phyloP scores from a whole-genome alignment of 1,284 basidiomycete genomes.

The Rhodotorula sp. region DNA sequence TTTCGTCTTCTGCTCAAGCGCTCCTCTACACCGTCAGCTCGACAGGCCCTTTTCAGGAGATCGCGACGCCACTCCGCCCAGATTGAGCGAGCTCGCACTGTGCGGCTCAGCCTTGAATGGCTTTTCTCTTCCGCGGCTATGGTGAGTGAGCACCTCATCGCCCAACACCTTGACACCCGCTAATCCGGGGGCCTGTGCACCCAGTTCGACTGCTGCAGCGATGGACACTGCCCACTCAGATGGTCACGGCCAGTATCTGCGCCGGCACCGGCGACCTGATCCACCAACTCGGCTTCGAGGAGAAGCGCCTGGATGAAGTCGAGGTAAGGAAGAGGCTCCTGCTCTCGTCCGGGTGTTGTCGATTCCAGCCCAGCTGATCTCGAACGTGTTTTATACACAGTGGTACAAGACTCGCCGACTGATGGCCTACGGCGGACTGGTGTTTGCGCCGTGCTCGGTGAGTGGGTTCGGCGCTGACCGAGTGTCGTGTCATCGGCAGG shows the following conservation, averaged over 20 bases:
- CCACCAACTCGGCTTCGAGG: conserved; percentile 27
- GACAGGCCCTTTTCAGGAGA: conserved; percentile 2
- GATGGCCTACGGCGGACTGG: conserved; percentile 35
- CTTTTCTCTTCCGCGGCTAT: conserved; percentile 30
- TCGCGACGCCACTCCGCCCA: conserved; percentile 1
- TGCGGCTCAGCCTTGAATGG: conserved; percentile 14
- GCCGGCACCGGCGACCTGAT: conserved; percentile 28
- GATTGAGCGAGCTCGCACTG: neutral
- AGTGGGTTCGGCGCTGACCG: neutral
- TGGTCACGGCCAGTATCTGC: conserved; percentile 35
- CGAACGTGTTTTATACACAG: conserved; percentile 6
- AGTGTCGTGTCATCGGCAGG: neutral
- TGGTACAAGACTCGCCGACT: conserved; percentile 38
- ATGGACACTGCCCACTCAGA: conserved; percentile 41
- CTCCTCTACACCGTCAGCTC: neutral
- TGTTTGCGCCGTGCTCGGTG: conserved; percentile 39
- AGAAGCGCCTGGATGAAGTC: conserved; percentile 16
- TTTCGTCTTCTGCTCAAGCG: too few relatives aligned
- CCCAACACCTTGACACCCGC: neutral
- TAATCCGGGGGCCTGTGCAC: neutral
- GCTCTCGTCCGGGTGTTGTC: neutral
- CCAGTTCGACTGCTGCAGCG: conserved; percentile 29
- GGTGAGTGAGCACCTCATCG: conserved; percentile 9
- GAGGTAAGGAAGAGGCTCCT: conserved; percentile 17
- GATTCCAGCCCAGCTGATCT: neutral